Evolutionary conservation across 176 grass and related monocot genomes (phyloP).

Genomic region (Zoysia japonica): DNA sequence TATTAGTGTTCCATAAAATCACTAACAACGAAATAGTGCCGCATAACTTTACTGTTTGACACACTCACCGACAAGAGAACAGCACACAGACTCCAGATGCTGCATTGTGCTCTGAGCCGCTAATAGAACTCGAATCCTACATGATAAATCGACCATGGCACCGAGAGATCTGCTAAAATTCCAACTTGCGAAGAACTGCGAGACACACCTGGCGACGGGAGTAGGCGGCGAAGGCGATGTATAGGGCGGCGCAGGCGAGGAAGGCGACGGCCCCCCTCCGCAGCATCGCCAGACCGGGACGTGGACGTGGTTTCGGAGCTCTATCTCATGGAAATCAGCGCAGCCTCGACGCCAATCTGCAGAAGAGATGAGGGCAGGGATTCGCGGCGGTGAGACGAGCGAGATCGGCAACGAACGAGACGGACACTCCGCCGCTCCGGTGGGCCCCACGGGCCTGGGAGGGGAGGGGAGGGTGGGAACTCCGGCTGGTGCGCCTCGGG

Average conservation of each 20-base stretch:
- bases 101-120: not conserved
- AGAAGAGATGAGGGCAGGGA: not conserved
- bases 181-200: not conserved
- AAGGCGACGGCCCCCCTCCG: conserved; percentile 47
- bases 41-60: not conserved
- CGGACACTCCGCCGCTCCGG: not conserved
- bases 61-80: not conserved
- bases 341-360: conserved; percentile 15
- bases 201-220: conserved; percentile 45
- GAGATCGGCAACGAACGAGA: conserved; percentile 38
- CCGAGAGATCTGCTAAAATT: conserved; percentile 26
- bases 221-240: conserved; percentile 55
- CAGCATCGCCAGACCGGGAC: conserved; percentile 39
- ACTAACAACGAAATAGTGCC: not conserved
- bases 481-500: not conserved
- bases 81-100: not conserved
- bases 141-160: not conserved
- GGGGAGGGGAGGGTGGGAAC: no score
- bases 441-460: not conserved
- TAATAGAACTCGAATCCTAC: not conserved
- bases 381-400: conserved; percentile 20
- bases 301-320: no score
- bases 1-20: not conserved
- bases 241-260: conserved; percentile 45
- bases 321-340: conserved; percentile 26